Evolutionary conservation across 768 basidiomycete genomes (phyloP).

Genomic region (Guyanaporus albipodus): DNA sequence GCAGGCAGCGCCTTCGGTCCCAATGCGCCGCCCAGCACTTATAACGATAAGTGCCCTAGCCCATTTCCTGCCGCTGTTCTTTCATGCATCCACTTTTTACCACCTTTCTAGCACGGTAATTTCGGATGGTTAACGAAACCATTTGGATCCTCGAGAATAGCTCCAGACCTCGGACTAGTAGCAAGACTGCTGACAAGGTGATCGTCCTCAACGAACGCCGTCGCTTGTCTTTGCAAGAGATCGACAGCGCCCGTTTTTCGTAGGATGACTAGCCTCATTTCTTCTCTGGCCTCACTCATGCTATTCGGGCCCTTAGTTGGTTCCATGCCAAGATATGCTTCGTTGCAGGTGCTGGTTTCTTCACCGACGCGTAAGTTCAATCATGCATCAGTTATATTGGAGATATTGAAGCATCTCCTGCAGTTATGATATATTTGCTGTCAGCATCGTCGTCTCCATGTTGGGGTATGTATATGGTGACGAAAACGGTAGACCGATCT

Average conservation of each 20-base stretch:
- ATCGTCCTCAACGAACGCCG: slow-evolving; percentile 60
- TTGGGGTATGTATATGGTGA: slow-evolving; percentile 74
- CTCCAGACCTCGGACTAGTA: background rate
- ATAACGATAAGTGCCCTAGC: slow-evolving; percentile 14
- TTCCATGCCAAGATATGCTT: slow-evolving; percentile 76
- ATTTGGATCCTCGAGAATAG: background rate
- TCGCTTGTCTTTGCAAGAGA: slow-evolving; percentile 70
- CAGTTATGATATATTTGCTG: slow-evolving; percentile 80
- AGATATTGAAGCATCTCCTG: slow-evolving; percentile 2
- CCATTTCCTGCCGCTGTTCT: background rate
- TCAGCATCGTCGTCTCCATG: slow-evolving; percentile 82
- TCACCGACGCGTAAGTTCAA: slow-evolving; percentile 69
- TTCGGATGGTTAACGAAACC: slow-evolving; percentile 11
- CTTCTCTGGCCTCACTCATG: background rate
- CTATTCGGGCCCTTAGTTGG: slow-evolving; percentile 44
- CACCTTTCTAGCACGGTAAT: slow-evolving; percentile 1
- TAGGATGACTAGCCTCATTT: slow-evolving; percentile 34
- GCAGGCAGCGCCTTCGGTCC: slow-evolving; percentile 3
- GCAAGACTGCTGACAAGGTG: background rate
- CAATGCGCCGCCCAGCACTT: slow-evolving; percentile 2
- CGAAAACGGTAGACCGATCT: slow-evolving; percentile 12
- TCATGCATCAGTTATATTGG: background rate
- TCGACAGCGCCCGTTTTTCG: slow-evolving; percentile 85
- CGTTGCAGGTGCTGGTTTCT: slow-evolving; percentile 78
- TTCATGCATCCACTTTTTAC: background rate